Evolutionary conservation across 805 yeast genomes (phyloP).

Genomic region (Hanseniaspora valbyensis): DNA sequence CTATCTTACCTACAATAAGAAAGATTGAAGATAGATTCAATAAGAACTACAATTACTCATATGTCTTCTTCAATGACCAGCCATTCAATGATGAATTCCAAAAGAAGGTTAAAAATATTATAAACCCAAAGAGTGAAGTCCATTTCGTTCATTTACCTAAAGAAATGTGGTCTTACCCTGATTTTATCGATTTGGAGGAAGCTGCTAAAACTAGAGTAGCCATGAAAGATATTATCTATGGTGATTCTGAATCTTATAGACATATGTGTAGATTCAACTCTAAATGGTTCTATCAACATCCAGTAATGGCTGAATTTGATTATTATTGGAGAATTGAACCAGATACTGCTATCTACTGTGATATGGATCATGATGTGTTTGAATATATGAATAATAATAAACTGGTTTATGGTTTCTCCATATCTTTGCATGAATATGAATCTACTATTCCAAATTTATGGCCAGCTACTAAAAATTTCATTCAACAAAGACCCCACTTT

Average conservation of each 20-base stretch:
- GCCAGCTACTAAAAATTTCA: constrained; percentile 57
- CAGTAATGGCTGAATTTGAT: constrained; percentile 53
- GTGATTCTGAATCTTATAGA: constrained; percentile 63
- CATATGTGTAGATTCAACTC: constrained; percentile 86
- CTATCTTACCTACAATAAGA: constrained; percentile 51
- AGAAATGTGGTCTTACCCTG: constrained; percentile 84
- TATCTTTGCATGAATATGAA: constrained; percentile 56
- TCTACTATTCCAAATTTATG: constrained; percentile 70
- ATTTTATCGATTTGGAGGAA: constrained; percentile 58
- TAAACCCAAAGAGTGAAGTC: constrained; percentile 47
- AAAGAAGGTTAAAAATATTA: constrained; percentile 38
- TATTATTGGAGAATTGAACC: constrained; percentile 96
- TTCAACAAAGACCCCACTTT: constrained; percentile 46
- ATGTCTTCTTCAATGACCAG: constrained; percentile 84
- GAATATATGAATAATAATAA: constrained; percentile 66
- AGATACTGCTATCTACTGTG: constrained; percentile 60
- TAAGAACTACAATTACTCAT: constrained; percentile 63
- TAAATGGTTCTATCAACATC: constrained; percentile 72
- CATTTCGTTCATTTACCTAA: constrained; percentile 62
- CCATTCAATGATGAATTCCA: constrained; percentile 65
- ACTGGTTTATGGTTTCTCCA: constrained; percentile 65
- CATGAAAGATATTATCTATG: constrained; percentile 62
- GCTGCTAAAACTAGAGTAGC: constrained; percentile 53
- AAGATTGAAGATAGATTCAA: constrained; percentile 75
- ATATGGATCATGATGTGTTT: constrained; percentile 69